These are phyloP conservation scores for Oryza australiensis DNA, from an alignment of 176 grass and related monocot species.

Conservation along the genomic window DNA sequence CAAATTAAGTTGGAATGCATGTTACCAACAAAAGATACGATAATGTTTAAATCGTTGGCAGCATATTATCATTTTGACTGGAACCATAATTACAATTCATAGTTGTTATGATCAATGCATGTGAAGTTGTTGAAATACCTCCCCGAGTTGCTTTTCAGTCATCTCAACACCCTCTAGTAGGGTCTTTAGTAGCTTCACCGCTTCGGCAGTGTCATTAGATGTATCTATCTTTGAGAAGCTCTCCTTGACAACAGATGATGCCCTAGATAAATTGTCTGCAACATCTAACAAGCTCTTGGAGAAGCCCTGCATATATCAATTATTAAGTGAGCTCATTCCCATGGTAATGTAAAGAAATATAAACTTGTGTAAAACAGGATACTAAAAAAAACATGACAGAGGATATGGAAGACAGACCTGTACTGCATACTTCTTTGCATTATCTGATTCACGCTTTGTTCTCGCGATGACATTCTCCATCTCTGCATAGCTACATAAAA, in stretches of 20 bases:
- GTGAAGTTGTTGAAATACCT: conserved; percentile 35
- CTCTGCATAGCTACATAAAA: conserved; percentile 63
- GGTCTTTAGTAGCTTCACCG: conserved; percentile 54
- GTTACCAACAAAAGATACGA: background rate
- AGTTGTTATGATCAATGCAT: background rate
- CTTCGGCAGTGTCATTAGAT: conserved; percentile 54
- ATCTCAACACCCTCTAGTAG: conserved; percentile 68
- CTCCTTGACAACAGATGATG: conserved; percentile 58
- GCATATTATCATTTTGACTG: background rate
- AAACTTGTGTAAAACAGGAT: conserved; percentile 3
- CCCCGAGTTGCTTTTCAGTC: conserved; percentile 71
- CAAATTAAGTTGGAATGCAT: background rate
- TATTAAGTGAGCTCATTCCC: background rate
- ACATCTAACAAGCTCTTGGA: conserved; percentile 64
- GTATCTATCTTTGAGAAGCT: conserved; percentile 58
- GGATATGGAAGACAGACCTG: conserved; percentile 44
- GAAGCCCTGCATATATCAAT: conserved; percentile 40
- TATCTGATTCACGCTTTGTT: conserved; percentile 65
- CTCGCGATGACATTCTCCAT: conserved; percentile 61
- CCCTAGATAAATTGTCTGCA: conserved; percentile 53
- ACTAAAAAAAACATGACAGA: background rate
- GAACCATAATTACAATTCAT: background rate
- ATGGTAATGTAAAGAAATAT: background rate
- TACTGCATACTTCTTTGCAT: conserved; percentile 60
- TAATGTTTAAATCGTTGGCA: background rate